A percentile compares a stretch with the other conserved stretches of the same genome.
Conservation (phyloP, 2,329 filamentous ascomycete species). For the Cladosporium colombiae region DNA sequence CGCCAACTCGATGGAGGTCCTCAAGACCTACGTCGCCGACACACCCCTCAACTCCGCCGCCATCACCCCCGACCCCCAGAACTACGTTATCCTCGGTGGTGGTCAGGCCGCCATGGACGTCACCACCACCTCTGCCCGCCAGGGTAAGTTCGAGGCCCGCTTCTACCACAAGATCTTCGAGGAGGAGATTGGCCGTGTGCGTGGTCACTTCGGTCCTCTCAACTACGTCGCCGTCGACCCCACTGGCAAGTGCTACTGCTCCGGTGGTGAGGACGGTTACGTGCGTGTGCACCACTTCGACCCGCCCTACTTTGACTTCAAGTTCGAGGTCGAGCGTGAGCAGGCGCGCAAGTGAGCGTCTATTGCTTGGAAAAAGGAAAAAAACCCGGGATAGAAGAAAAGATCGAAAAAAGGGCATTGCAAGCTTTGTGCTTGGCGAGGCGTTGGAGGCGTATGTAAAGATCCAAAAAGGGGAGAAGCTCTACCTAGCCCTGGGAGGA, state of each 20-base stretch:
- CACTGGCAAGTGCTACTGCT: slow-evolving; percentile 87
- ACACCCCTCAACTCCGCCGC: slow-evolving; percentile 95
- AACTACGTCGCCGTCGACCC: slow-evolving; percentile 96
- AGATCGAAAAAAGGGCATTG: slow-evolving; percentile 28
- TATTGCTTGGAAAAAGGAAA: not conserved
- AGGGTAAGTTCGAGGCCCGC: slow-evolving; percentile 98
- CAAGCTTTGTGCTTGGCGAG: slow-evolving; percentile 20
- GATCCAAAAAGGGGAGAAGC: slow-evolving; percentile 13
- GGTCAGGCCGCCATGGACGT: slow-evolving; percentile 99
- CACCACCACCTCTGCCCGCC: slow-evolving; percentile 86
- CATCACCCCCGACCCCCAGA: slow-evolving; percentile 95
- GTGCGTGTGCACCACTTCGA: slow-evolving; percentile 98
- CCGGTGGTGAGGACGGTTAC: slow-evolving; percentile 96
- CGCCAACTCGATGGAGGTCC: slow-evolving; percentile 79
- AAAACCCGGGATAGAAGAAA: not conserved
- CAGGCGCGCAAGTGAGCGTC: slow-evolving; percentile 22
- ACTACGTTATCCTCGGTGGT: slow-evolving; percentile 96
- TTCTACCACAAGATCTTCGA: slow-evolving; percentile 99
- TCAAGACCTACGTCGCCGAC: slow-evolving; percentile 91
- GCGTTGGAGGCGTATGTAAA: slow-evolving; percentile 20
- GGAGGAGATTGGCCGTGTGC: slow-evolving; percentile 95
- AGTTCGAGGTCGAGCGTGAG: slow-evolving; percentile 97
- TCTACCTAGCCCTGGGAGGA: slow-evolving; percentile 3
- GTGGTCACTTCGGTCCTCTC: slow-evolving; percentile 93
- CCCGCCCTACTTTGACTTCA: slow-evolving; percentile 97